Base-by-base conservation (phyloP, 164 flowering plant species). In the Pachysandra terminalis region DNA sequence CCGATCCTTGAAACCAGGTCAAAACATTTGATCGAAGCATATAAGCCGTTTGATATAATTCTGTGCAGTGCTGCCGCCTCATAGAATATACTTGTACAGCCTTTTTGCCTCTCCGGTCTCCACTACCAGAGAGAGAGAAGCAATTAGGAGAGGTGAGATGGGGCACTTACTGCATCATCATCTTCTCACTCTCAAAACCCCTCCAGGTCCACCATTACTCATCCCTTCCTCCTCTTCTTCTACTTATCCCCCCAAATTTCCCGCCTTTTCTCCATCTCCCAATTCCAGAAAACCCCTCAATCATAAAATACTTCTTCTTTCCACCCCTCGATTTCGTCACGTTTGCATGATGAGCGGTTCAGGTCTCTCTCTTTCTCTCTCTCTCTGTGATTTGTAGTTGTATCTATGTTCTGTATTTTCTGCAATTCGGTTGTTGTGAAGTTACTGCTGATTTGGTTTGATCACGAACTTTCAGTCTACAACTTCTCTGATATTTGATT, bases 261-360 rank as follows among this genome's bases (percentile, higher is more conserved):
- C 57, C 71, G 52, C 68, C 69, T 40, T 32, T 56, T 68, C 73
- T 53, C 59, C 37, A 64, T 49, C 65, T 40, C 12, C 17, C 24
- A 0, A 24, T 52, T 59, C 76, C 12, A 19, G 2, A 45, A 45
- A 54, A 25, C 32, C 68, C 59, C 8, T 23, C 56, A 19, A 10
- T 19, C 19, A 9, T 51, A 40, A 27, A 3, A 27, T 15, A 19
- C 49, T 19, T 70, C 65, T 62, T 62, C 59, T 37, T 60, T 28
- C 70, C 35, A 7, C 61, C 17, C 16, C 57, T 28, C 81, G 73
- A 24, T 68, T 58, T 59, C 75, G 70, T 9, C 73, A 73, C 5
- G 41, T 84, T 22, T 81, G 86, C 81, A 74, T 62, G 59, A 67
- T 69, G 68, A 79, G 41, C 37, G 77, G 59, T 32, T 82, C 86